Evolutionary conservation across 2,329 filamentous ascomycete genomes (phyloP).

Genomic region (Malbranchea cinnamomea): DNA sequence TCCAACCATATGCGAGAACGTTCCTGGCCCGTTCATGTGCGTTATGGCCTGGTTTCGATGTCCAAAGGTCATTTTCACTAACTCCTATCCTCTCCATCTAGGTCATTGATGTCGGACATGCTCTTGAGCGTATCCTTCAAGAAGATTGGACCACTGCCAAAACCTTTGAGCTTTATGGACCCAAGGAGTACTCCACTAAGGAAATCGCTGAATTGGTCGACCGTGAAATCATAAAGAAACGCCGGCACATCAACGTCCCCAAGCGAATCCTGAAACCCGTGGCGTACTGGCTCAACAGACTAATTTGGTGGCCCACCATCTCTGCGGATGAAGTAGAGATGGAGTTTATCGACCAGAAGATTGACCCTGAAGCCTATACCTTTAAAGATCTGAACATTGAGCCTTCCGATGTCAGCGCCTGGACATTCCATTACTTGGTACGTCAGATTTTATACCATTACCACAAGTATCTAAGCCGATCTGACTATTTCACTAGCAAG

Average conservation of each 20-base stretch:
- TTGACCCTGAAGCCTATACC: conserved; percentile 84
- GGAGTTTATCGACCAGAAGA: conserved; percentile 83
- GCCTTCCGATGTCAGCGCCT: conserved; percentile 68
- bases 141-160: conserved; percentile 82
- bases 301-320: conserved; percentile 76
- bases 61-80: not conserved
- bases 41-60: conserved; percentile 11
- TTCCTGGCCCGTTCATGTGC: conserved; percentile 80
- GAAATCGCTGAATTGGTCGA: conserved; percentile 82
- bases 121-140: conserved; percentile 76
- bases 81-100: conserved; percentile 21
- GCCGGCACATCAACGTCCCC: conserved; percentile 82
- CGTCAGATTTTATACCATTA: conserved; percentile 21
- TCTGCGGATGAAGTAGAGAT: conserved; percentile 77
- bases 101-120: conserved; percentile 79
- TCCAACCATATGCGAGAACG: conserved; percentile 87
- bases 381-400: conserved; percentile 88
- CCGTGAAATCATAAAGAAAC: conserved; percentile 78
- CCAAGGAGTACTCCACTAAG: conserved; percentile 76
- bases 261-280: conserved; percentile 63
- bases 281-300: conserved; percentile 60
- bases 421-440: conserved; percentile 90
- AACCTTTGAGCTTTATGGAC: conserved; percentile 89
- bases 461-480: not conserved
- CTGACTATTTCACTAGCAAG: conserved; percentile 46